These are phyloP conservation scores for Boechera divaricarpa DNA, from an alignment of 345 rosid species.

Conservation along the genomic window DNA sequence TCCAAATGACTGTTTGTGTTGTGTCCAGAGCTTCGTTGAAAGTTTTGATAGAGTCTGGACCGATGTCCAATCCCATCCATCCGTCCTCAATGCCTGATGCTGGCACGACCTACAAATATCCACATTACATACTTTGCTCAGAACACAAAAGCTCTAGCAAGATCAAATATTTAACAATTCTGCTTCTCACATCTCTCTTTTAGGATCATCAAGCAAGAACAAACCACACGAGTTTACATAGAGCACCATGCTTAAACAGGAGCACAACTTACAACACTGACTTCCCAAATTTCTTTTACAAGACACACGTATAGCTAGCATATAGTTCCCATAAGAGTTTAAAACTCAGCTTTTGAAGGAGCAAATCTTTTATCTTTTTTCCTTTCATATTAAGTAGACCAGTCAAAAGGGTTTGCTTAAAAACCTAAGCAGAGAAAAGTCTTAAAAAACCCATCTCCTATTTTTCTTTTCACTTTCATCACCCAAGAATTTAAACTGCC, in stretches of 20 bases:
- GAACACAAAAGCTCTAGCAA: slow-evolving; percentile 19
- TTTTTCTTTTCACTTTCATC: not conserved
- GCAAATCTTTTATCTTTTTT: not conserved
- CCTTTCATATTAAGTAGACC: not conserved
- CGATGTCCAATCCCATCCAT: slow-evolving; percentile 96
- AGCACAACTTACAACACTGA: not conserved
- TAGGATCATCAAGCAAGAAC: slow-evolving; percentile 20
- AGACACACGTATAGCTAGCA: not conserved
- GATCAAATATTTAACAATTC: not conserved
- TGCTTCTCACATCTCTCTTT: slow-evolving; percentile 4
- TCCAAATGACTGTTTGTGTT: slow-evolving; percentile 87
- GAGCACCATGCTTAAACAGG: not conserved
- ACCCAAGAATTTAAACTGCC: not conserved
- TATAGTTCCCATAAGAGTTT: not conserved
- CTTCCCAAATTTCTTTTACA: not conserved
- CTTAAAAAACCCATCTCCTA: not conserved
- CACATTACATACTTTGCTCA: slow-evolving; percentile 18
- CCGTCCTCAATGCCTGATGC: slow-evolving; percentile 83
- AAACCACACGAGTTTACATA: not conserved
- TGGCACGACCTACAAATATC: slow-evolving; percentile 61
- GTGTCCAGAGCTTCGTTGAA: slow-evolving; percentile 72
- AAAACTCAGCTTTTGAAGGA: not conserved
- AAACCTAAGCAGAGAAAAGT: not conserved
- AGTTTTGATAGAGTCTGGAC: slow-evolving; percentile 78
- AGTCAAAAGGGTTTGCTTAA: not conserved